These are phyloP conservation scores for Scalesia atractyloides DNA, from an alignment of 129 eudicot genomes.

Conservation along the genomic window DNA sequence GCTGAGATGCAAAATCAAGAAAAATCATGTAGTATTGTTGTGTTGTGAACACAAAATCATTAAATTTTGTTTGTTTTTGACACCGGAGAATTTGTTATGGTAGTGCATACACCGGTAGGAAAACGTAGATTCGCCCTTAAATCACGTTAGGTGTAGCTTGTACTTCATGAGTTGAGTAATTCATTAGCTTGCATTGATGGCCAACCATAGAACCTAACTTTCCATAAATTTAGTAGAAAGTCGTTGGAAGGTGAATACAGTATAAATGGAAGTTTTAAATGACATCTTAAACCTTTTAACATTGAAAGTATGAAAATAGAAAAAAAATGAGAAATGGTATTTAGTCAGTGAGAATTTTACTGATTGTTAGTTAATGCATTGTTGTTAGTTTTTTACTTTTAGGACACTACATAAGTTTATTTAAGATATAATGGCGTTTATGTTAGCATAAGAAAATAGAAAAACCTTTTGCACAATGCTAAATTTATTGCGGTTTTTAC, in stretches of 20 bases:
- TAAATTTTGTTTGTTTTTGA: not conserved
- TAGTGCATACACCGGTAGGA: not conserved
- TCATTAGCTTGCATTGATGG: slow-evolving; percentile 7
- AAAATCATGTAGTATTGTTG: not conserved
- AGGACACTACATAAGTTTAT: not conserved
- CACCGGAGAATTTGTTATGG: not conserved
- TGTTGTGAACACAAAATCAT: not conserved
- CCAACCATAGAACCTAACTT: not conserved
- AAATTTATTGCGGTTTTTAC: not conserved
- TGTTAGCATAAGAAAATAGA: not conserved
- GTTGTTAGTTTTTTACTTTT: not conserved
- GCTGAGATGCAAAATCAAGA: not conserved
- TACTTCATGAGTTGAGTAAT: slow-evolving; percentile 6
- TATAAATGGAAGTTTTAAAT: not conserved
- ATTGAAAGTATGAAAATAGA: not conserved
- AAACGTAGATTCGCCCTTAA: not conserved
- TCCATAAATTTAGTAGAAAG: not conserved
- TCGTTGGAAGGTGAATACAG: not conserved
- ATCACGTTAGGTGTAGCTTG: not conserved
- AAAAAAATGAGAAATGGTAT: not conserved
- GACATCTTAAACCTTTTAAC: not conserved
- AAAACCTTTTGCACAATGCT: not conserved
- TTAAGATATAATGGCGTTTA: not conserved
- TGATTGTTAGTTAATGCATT: not conserved
- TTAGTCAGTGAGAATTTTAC: not conserved